Evolutionary conservation across 2,329 filamentous ascomycete species (phyloP), one percentile per base, ranked within the genome.

Genomic region (Arthrobotrys entomopaga): DNA sequence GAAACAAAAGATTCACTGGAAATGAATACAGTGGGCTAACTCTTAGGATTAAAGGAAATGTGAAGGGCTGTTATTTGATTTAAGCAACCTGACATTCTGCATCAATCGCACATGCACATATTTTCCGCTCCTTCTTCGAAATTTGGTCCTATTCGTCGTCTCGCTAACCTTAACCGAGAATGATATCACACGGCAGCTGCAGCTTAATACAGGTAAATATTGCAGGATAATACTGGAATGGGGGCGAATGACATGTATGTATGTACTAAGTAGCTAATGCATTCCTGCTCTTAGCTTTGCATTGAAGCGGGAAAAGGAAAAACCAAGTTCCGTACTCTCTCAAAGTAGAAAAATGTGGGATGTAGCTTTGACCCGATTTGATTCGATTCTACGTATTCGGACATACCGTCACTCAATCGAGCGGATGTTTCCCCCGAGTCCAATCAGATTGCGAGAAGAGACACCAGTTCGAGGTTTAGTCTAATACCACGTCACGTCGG

Each of bases 401-500:
- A 56, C 29, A 56, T 56, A 56, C 38, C 26, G 11, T 22, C 26
- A 8, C 7, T 34, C 52, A 66, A 15, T 40, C 53, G 43, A 40
- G 54, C 53, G 63, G 63, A 66, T 66, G 42, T 66, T 58, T 15
- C n/a, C 22, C 46, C 53, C 63, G 53, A 24, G 24, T 58, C 43
- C 43, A 59, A 66, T 52, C 43, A 66, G 42, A 46, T 46, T 19
- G 42, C 42, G 19, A 46, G 6, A 40, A 34, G 56, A 57, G 34
- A 40, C n/a, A 57, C n/a, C 42, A 46, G 13, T 1, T 5, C 13
- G 16, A 19, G 42, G 10, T 10, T 34, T 34, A 34, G 29, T 34
- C 10, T 34, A 5, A n/a, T 10, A 57, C n/a, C 19, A 29, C 46
- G 19, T 13, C 20, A 22, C 46, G 46, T 50, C 19, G 22, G 46